These are phyloP conservation scores for Annulohypoxylon moriforme DNA, from an alignment of 495 filamentous ascomycete genomes.

Conservation along the genomic window DNA sequence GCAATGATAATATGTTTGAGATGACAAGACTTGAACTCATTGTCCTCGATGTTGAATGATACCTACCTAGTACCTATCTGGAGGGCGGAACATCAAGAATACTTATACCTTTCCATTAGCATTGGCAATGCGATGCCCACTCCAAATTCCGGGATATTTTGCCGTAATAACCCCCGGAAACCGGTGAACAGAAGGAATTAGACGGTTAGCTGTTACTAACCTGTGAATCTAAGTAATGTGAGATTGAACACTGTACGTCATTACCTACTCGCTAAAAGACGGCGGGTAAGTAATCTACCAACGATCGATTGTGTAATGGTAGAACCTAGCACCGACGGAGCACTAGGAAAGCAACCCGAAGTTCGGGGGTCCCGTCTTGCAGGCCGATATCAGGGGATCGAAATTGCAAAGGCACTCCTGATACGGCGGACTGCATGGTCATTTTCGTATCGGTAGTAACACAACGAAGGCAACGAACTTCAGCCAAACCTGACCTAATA, in stretches of 20 bases:
- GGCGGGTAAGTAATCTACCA: background rate
- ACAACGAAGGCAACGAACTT: constrained; percentile 1
- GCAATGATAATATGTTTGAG: background rate
- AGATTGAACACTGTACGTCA: background rate
- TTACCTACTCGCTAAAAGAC: background rate
- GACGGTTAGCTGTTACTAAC: background rate
- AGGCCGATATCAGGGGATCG: background rate
- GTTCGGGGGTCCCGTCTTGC: background rate
- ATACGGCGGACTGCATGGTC: background rate
- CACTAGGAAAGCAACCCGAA: background rate
- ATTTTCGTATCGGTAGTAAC: constrained; percentile 1
- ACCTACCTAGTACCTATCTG: background rate
- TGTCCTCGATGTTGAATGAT: background rate
- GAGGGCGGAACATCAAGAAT: background rate
- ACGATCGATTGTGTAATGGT: background rate
- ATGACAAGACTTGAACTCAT: background rate
- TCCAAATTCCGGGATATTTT: background rate
- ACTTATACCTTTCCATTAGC: background rate
- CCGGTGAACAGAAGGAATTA: background rate
- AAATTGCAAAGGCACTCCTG: background rate
- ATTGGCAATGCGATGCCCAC: background rate
- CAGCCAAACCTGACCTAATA: background rate
- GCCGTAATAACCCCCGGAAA: background rate
- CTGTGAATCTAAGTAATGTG: background rate
- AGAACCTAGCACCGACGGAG: background rate